These are phyloP conservation scores for Delitschia confertaspora DNA, from an alignment of 495 filamentous ascomycete genomes.

Conservation along the genomic window DNA sequence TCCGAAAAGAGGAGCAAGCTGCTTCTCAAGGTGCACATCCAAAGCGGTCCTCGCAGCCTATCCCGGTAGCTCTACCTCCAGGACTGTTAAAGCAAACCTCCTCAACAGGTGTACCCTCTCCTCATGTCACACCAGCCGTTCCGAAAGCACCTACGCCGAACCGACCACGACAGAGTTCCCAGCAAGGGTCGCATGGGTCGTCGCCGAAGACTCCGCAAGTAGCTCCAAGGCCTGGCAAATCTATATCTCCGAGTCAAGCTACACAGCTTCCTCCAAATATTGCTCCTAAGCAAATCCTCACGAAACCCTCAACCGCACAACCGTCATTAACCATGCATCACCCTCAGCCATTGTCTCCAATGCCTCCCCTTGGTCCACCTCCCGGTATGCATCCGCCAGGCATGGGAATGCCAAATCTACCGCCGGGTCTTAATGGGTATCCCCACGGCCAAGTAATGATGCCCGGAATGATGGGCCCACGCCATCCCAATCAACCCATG, in stretches of 20 bases:
- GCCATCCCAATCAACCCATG: conserved; percentile 29
- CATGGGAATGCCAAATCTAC: conserved; percentile 38
- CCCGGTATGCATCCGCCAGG: conserved; percentile 46
- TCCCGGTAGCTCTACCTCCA: conserved; percentile 46
- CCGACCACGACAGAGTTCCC: conserved; percentile 65
- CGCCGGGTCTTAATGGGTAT: conserved; percentile 33
- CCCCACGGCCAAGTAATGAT: conserved; percentile 29
- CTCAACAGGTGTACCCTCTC: conserved; percentile 53
- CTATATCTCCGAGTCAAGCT: conserved; percentile 54
- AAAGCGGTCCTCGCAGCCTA: conserved; percentile 42
- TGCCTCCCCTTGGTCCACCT: conserved; percentile 43
- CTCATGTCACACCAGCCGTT: conserved; percentile 70
- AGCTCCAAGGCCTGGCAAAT: conserved; percentile 50
- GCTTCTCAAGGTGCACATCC: conserved; percentile 34
- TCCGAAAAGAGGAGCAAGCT: conserved; percentile 45
- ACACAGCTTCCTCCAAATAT: conserved; percentile 40
- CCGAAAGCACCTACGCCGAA: conserved; percentile 76
- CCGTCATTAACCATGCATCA: conserved; percentile 38
- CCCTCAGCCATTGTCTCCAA: conserved; percentile 41
- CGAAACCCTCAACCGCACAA: conserved; percentile 30
- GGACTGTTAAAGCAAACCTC: conserved; percentile 44
- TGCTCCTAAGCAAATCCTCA: conserved; percentile 31
- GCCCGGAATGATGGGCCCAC: conserved; percentile 30
- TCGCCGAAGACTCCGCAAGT: conserved; percentile 55
- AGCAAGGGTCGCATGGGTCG: conserved; percentile 65